Evolutionary conservation across 1,284 basidiomycete species (phyloP), one percentile per base, ranked within the genome.

Genomic region (Xerocomus nothofagi): DNA sequence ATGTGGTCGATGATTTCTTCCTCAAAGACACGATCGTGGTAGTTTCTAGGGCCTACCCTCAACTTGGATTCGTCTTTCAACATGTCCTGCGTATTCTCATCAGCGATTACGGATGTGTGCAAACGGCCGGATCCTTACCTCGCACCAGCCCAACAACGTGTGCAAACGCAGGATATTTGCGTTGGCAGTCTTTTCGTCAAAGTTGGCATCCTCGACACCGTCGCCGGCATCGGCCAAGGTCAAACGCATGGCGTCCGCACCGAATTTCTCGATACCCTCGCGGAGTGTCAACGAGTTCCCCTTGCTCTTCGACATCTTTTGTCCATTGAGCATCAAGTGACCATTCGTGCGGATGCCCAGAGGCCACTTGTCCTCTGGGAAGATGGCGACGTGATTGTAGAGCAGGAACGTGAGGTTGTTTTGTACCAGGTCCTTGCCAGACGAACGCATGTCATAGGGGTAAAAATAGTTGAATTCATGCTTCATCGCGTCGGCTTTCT

Each of bases 221-320:
- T 99, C 97, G 29, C 97, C 97, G 23, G 95, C 94, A 74, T 99
- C 96, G 31, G 97, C 97, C 65, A 99, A 80, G 32, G 86, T 84
- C 73, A 99, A 74, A 55, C 97, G 81, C 62, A 91, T 96, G 30
- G 96, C 93, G 67, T 96, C 93, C 21, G 93, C 91, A 47, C 93
- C 93, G 63, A 95, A 96, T 74, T 96, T 93, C 65, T 82, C 75
- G 45, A 93, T 79, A 9, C 84, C 78, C 63, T 94, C 84, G 43
- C 82, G 75, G 62, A 94, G 71, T 1, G 91, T 94, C 73, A 93
- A 72, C 36, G 83, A 88, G 68, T 93, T 93, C 14, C 93, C 97
- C 39, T 91, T 97, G 70, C 90, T 92, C 82, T 99, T 98, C 51
- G 85, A 88, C 97, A 99, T 99, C 79, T 99, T 99, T 77, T 95